These are phyloP conservation scores for Fomes fomentarius DNA, from an alignment of 1,284 basidiomycete genomes.

Conservation along the genomic window DNA sequence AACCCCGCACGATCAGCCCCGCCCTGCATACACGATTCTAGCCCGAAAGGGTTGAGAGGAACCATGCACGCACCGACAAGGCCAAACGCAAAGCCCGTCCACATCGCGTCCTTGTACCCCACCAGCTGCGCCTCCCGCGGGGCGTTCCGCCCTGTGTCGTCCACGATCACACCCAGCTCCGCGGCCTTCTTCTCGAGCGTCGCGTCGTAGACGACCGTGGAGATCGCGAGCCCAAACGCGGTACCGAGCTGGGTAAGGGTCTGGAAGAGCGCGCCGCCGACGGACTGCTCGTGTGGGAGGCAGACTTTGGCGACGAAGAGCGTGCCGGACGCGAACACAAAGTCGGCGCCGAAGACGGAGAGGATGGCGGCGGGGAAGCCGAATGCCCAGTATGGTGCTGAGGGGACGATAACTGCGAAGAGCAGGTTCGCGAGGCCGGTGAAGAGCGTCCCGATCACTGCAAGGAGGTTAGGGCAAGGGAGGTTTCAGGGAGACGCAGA, in stretches of 20 bases:
- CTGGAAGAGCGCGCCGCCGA: constrained; percentile 78
- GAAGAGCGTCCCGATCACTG: constrained; percentile 59
- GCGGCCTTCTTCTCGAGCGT: constrained; percentile 47
- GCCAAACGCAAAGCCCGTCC: constrained; percentile 64
- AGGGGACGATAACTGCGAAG: constrained; percentile 70
- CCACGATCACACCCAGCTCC: constrained; percentile 38
- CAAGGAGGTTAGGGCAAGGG: background rate
- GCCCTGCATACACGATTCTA: too few relatives aligned
- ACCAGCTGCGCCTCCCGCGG: constrained; percentile 49
- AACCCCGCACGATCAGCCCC: too few relatives aligned
- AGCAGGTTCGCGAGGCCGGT: constrained; percentile 70
- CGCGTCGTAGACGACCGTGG: constrained; percentile 72
- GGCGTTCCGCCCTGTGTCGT: too few relatives aligned
- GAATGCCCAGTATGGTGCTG: constrained; percentile 75
- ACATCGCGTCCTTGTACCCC: constrained; percentile 67
- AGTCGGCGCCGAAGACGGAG: constrained; percentile 78
- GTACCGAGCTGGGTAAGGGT: constrained; percentile 81
- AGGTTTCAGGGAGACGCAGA: background rate
- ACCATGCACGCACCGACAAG: constrained; percentile 57
- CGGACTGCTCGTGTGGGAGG: constrained; percentile 74
- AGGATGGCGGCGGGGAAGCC: constrained; percentile 80
- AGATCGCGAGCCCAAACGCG: constrained; percentile 74
- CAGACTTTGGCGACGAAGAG: constrained; percentile 79
- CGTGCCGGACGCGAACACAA: constrained; percentile 76
- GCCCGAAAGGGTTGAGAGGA: too few relatives aligned